phyloP scores from a whole-genome alignment of 208 protist species.

The Trypanosoma conorhini region DNA sequence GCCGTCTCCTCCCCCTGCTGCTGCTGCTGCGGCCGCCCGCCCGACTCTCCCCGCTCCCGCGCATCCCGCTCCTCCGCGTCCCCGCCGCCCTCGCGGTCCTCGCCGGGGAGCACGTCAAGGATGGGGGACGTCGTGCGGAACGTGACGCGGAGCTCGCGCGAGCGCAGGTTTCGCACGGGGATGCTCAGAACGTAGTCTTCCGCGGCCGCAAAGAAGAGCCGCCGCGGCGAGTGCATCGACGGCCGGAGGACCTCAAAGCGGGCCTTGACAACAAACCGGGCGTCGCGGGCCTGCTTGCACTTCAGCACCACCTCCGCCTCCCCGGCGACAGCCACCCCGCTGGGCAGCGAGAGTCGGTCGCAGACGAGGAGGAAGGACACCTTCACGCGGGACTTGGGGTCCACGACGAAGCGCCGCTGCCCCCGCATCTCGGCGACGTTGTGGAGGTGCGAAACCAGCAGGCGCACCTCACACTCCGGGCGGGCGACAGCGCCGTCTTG shows the following conservation, averaged over 20 bases:
- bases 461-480: constrained; percentile 52
- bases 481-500: constrained; percentile 4
- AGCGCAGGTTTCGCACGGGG: constrained; percentile 24
- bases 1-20: no score
- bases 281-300: constrained; percentile 85
- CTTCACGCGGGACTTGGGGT: constrained; percentile 73
- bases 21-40: not conserved
- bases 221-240: constrained; percentile 56
- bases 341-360: constrained; percentile 36
- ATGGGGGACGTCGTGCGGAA: constrained; percentile 24
- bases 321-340: constrained; percentile 42
- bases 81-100: not conserved
- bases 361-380: constrained; percentile 74
- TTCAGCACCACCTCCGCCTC: constrained; percentile 81
- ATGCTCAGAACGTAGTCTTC: constrained; percentile 21
- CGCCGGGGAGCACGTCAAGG: constrained; percentile 6
- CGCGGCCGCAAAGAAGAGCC: constrained; percentile 15
- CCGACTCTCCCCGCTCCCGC: no score
- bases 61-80: not conserved
- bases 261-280: constrained; percentile 63
- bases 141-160: constrained; percentile 17
- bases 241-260: constrained; percentile 65
- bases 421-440: constrained; percentile 48
- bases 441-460: constrained; percentile 78
- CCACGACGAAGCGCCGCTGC: constrained; percentile 78